These are phyloP conservation scores for Arthroderma sp. DNA, from an alignment of 2,329 filamentous ascomycete species.

Conservation along the genomic window DNA sequence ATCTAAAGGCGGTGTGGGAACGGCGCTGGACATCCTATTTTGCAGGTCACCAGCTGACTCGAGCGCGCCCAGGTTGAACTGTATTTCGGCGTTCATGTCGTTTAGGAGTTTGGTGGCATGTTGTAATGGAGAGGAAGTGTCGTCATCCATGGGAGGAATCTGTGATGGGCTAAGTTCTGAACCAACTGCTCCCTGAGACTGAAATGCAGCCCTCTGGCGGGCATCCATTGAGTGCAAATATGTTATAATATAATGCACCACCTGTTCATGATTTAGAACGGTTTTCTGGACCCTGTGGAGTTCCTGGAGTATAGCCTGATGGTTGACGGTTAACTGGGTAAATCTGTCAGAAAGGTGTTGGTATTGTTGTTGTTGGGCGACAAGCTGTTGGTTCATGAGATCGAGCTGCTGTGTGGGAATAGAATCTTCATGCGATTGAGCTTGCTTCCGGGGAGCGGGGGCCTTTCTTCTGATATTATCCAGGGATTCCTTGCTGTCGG, in stretches of 20 bases:
- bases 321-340: conserved; percentile 58
- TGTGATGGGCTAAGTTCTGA: conserved; percentile 34
- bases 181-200: conserved; percentile 28
- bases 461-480: conserved; percentile 96
- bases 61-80: conserved; percentile 50
- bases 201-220: conserved; percentile 39
- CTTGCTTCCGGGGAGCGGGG: conserved; percentile 69
- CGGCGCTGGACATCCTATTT: conserved; percentile 40
- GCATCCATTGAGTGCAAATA: conserved; percentile 53
- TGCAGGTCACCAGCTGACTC: conserved; percentile 51
- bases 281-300: conserved; percentile 54
- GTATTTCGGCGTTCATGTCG: conserved; percentile 52
- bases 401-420: conserved; percentile 78
- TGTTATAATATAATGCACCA: conserved; percentile 58
- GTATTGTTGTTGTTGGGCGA: conserved; percentile 84
- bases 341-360: conserved; percentile 77
- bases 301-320: conserved; percentile 52
- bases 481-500: conserved; percentile 88
- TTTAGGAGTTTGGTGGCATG: conserved; percentile 53
- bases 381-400: conserved; percentile 72
- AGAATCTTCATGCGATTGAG: conserved; percentile 55
- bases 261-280: conserved; percentile 57
- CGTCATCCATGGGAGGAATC: conserved; percentile 41
- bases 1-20: conserved; percentile 46
- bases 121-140: conserved; percentile 53